These are phyloP conservation scores for Aureococcus anophagefferens DNA, from an alignment of 108 stramenopile genomes.

Conservation along the genomic window DNA sequence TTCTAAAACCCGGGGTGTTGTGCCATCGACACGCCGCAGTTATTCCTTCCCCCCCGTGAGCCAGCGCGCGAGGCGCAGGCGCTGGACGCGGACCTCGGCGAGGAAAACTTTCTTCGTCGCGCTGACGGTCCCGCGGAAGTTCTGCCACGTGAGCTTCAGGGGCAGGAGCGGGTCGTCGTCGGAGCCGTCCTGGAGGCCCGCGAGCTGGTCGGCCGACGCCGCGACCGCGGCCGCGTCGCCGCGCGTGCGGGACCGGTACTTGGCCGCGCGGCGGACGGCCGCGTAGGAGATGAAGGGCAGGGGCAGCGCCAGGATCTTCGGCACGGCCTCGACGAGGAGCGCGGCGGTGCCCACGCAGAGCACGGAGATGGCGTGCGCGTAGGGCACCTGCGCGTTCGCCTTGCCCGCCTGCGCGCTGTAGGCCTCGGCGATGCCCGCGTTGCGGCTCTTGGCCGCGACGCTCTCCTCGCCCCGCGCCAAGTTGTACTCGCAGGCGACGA, in stretches of 20 bases:
- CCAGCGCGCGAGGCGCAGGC: no score
- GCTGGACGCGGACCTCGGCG: no score
- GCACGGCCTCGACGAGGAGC: neutral
- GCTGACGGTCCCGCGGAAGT: no score
- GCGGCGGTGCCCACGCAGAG: neutral
- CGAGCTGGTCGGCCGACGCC: neutral
- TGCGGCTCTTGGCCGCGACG: neutral
- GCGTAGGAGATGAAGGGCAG: neutral
- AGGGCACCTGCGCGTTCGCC: neutral
- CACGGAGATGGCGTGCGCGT: neutral
- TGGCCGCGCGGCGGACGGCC: neutral
- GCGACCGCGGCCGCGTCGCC: neutral
- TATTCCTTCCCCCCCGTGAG: no score
- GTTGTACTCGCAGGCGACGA: neutral
- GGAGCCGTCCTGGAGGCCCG: neutral
- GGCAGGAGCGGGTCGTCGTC: slow-evolving; percentile 1
- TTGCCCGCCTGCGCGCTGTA: neutral
- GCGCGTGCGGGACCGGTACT: neutral
- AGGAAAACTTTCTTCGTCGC: no score
- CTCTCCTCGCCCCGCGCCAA: neutral
- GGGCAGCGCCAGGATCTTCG: no score
- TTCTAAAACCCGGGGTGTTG: no score
- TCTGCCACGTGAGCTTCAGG: neutral
- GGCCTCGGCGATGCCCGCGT: neutral
- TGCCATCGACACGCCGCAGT: no score